A percentile compares a stretch with the other conserved stretches of the same genome.
phyloP scores from a whole-genome alignment of 1,284 basidiomycete genomes.

The Neonothopanus nambi region DNA sequence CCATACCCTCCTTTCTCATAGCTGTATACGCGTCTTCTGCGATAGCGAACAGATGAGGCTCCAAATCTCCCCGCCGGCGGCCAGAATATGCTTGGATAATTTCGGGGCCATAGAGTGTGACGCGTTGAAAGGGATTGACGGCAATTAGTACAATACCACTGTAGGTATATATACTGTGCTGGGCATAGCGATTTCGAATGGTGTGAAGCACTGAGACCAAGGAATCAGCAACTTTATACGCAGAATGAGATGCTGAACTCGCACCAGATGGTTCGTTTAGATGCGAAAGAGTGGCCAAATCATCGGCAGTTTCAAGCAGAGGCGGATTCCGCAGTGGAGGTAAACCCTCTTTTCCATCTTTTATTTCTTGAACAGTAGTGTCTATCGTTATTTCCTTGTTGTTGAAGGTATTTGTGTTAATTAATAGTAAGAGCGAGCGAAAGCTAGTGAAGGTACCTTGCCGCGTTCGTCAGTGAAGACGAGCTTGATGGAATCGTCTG shows the following conservation, averaged over 20 bases:
- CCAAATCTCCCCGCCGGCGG: conserved; percentile 89
- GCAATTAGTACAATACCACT: conserved; percentile 98
- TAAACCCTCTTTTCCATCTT: conserved; percentile 70
- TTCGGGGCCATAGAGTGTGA: conserved; percentile 91
- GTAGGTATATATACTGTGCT: conserved; percentile 98
- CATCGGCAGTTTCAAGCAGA: conserved; percentile 94
- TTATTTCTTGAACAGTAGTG: conserved; percentile 79
- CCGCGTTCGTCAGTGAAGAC: conserved; percentile 84
- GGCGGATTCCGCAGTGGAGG: conserved; percentile 97
- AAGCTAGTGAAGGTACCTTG: conserved; percentile 58
- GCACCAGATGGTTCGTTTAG: conserved; percentile 96
- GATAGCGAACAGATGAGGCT: conserved; percentile 98
- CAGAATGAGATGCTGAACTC: conserved; percentile 21
- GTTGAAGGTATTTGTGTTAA: conserved; percentile 15
- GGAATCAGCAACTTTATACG: background rate
- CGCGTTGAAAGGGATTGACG: conserved; percentile 96
- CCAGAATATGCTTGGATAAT: conserved; percentile 98
- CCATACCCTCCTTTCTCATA: conserved; percentile 93
- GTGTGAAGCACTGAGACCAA: conserved; percentile 83
- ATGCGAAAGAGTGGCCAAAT: conserved; percentile 96
- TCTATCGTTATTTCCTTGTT: conserved; percentile 72
- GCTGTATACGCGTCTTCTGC: conserved; percentile 99
- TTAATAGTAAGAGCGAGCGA: conserved; percentile 16
- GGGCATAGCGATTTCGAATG: conserved; percentile 94
- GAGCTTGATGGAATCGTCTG: conserved; percentile 74